phyloP scores from a whole-genome alignment of 2,329 filamentous ascomycete genomes.

The Diaporthe longicolla region DNA sequence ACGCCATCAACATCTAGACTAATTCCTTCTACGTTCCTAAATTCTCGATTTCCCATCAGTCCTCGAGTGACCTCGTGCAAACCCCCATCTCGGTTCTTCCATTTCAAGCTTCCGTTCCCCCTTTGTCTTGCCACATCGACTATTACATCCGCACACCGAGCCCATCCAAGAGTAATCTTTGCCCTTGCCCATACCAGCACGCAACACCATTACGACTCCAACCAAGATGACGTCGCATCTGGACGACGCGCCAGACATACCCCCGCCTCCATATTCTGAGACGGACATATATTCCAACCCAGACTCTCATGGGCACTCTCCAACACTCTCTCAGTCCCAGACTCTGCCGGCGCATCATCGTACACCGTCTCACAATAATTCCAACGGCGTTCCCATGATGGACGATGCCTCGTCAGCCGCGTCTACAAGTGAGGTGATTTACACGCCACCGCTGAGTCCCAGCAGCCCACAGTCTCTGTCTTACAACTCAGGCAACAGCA shows the following conservation, averaged over 20 bases:
- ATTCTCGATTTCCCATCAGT: background rate
- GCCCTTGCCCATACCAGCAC: background rate
- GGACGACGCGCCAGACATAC: slow-evolving; percentile 54
- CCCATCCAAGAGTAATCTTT: background rate
- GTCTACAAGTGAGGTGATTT: slow-evolving; percentile 61
- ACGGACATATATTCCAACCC: slow-evolving; percentile 66
- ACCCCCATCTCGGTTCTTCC: background rate
- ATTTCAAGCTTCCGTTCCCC: background rate
- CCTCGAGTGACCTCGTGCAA: slow-evolving; percentile 17
- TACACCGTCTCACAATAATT: slow-evolving; percentile 45
- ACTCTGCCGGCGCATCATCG: slow-evolving; percentile 48
- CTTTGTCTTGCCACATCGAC: slow-evolving; percentile 15
- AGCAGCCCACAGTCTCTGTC: slow-evolving; percentile 48
- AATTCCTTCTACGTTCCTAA: slow-evolving; percentile 11
- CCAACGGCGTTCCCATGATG: slow-evolving; percentile 55
- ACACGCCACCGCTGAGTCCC: slow-evolving; percentile 67
- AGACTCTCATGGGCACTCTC: slow-evolving; percentile 48
- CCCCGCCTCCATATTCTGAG: slow-evolving; percentile 71
- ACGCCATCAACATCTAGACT: slow-evolving; percentile 16
- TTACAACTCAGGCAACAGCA: slow-evolving; percentile 1
- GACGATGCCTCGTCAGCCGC: slow-evolving; percentile 54
- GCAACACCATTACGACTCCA: slow-evolving; percentile 30
- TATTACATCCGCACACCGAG: background rate
- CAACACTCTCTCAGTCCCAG: slow-evolving; percentile 43
- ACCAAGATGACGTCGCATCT: slow-evolving; percentile 48